Evolutionary conservation across 345 rosid genomes (phyloP).

Genomic region (Alliaria petiolata): DNA sequence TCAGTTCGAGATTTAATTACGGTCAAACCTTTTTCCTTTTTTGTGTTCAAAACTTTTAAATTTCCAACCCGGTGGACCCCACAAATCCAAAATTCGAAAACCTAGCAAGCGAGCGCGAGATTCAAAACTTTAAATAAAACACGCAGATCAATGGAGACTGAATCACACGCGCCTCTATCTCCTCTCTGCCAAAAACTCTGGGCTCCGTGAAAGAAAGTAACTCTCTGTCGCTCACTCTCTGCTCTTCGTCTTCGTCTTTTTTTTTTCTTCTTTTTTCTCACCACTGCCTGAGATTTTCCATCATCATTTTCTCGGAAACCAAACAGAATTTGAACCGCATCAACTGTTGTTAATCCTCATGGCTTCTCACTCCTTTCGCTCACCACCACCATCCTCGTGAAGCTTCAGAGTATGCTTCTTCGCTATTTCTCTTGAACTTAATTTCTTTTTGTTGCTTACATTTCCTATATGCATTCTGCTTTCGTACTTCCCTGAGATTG

Average conservation of each 20-base stretch:
- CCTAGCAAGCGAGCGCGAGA: constrained; percentile 46
- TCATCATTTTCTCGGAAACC: constrained; percentile 7
- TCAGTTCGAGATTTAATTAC: not conserved
- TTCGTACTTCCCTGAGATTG: not conserved
- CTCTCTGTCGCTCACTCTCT: not conserved
- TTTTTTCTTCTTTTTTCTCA: not conserved
- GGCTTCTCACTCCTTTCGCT: not conserved
- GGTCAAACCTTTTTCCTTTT: constrained; percentile 20
- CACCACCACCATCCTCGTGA: not conserved
- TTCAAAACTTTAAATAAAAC: constrained; percentile 30
- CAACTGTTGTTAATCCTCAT: not conserved
- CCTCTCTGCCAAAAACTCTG: constrained; percentile 9
- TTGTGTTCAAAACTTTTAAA: constrained; percentile 6
- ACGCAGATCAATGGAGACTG: constrained; percentile 19
- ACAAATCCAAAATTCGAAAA: constrained; percentile 28
- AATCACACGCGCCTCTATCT: constrained; percentile 30
- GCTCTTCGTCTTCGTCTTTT: not conserved
- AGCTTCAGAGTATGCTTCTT: constrained; percentile 6
- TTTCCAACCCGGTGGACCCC: constrained; percentile 16
- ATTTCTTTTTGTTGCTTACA: not conserved
- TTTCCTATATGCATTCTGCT: not conserved
- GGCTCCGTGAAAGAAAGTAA: constrained; percentile 14
- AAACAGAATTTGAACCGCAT: not conserved
- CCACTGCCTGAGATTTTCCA: not conserved
- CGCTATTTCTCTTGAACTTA: not conserved